phyloP scores from a whole-genome alignment of 1,139 yeast species.

The Geotrichum aggregatum region DNA sequence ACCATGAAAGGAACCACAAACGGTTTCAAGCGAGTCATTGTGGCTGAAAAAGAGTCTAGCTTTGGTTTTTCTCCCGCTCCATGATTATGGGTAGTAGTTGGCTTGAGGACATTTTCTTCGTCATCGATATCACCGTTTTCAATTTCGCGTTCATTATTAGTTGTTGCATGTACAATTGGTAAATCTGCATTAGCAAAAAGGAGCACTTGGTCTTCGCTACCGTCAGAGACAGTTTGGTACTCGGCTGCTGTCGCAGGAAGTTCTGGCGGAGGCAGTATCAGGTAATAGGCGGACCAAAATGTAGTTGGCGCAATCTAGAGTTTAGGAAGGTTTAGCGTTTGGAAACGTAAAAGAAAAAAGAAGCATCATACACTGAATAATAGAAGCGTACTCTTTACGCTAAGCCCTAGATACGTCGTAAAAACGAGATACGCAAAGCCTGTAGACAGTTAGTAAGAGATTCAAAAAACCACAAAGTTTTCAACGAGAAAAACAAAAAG shows the following conservation, averaged over 20 bases:
- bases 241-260: conserved; percentile 13
- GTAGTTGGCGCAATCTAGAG: conserved; percentile 42
- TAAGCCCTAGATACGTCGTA: conserved; percentile 52
- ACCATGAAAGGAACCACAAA: conserved; percentile 69
- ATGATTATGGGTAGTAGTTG: neutral
- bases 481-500: neutral
- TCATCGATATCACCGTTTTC: neutral
- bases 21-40: conserved; percentile 47
- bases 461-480: conserved; percentile 11
- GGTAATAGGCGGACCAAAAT: conserved; percentile 40
- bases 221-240: conserved; percentile 11
- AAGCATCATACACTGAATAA: conserved; percentile 40
- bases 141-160: neutral
- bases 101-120: neutral
- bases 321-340: no score
- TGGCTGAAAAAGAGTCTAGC: conserved; percentile 20
- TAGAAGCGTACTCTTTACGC: conserved; percentile 46
- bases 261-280: conserved; percentile 37
- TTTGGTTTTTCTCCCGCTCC: conserved; percentile 16
- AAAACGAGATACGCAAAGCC: conserved; percentile 47
- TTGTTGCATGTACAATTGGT: neutral
- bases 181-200: neutral
- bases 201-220: neutral
- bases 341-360: neutral
- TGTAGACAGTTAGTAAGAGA: conserved; percentile 13